phyloP scores from a whole-genome alignment of 768 basidiomycete genomes.

The Serendipita vermifera region DNA sequence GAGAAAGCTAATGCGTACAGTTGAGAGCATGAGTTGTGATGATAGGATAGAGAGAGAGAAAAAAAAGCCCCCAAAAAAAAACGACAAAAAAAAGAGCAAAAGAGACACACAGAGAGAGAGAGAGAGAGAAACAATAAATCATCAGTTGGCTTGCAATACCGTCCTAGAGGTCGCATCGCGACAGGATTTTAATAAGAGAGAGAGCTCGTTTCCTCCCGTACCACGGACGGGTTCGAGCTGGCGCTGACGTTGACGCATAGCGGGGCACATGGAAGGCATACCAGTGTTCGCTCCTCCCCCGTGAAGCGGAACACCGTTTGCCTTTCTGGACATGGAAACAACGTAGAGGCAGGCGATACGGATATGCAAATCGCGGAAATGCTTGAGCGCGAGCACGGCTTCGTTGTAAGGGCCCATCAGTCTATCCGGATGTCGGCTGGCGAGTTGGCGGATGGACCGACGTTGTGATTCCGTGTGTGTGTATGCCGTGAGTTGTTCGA shows the following conservation, averaged over 20 bases:
- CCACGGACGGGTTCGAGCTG: constrained; percentile 4
- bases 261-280: neutral
- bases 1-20: no score
- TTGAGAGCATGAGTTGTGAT: no score
- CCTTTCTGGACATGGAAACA: constrained; percentile 61
- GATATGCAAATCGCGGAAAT: constrained; percentile 78
- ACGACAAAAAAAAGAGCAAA: no score
- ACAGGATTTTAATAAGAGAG: neutral
- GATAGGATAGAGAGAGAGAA: no score
- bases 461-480: constrained; percentile 26
- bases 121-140: neutral
- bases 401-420: constrained; percentile 49
- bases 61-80: no score
- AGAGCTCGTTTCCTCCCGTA: constrained; percentile 5
- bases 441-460: neutral
- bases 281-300: neutral
- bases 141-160: neutral
- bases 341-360: constrained; percentile 79
- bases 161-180: constrained; percentile 8
- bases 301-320: neutral
- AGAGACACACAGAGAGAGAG: neutral
- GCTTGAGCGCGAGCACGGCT: constrained; percentile 66
- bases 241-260: neutral
- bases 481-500: constrained; percentile 52
- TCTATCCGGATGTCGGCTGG: constrained; percentile 15